Evolutionary conservation across 2,329 filamentous ascomycete genomes (phyloP), one percentile per base, ranked within the genome.

Genomic region (Colletotrichum graminicola): DNA sequence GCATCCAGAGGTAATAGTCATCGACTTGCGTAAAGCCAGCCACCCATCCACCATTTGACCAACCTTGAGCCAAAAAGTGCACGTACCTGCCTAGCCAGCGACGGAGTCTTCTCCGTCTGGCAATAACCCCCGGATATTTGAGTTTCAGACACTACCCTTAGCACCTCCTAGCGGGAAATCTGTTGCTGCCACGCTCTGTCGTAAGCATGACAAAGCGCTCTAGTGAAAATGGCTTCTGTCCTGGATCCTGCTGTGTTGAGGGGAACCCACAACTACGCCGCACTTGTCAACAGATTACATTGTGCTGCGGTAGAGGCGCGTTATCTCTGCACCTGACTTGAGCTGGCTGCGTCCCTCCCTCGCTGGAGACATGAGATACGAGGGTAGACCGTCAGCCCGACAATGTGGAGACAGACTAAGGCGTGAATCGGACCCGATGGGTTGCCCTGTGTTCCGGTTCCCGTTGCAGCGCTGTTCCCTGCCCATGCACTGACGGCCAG

Each of bases 131-230:
- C 14, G n/a, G 32, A 32, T 18, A 39, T 62, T 62, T 62, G 56
- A 43, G 56, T 67, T 62, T 62, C 45, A 49, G n/a, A 45, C 45
- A 5, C 45, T 62, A 26, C 23, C 32, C 18, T 39, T 62, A 51
- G 45, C 32, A n/a, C 32, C 14, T n/a, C 43, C 18, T 29, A 45
- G 60, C 34, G 60, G 41, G 14, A 41, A 26, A 21, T 34, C 29
- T 34, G 41, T 41, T 23, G 39, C 57, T 32, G 43, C 26, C 18
- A 16, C 34, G 26, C 43, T 47, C 36, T 62, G 23, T 51, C 23
- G 57, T 67, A 62, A 68, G 68, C 68, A 57, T 57, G 57, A 67
- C 68, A 67, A 71, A 59, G 59, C 32, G 7, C 3, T 56, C 39
- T 26, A 41, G 29, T 36, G 47, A 45, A 61, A 32, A 41, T 66